A percentile compares a stretch with the other conserved stretches of the same genome.
Evolutionary conservation across 345 rosid species (phyloP).

Genomic region (Hibiscus tridactylites): DNA sequence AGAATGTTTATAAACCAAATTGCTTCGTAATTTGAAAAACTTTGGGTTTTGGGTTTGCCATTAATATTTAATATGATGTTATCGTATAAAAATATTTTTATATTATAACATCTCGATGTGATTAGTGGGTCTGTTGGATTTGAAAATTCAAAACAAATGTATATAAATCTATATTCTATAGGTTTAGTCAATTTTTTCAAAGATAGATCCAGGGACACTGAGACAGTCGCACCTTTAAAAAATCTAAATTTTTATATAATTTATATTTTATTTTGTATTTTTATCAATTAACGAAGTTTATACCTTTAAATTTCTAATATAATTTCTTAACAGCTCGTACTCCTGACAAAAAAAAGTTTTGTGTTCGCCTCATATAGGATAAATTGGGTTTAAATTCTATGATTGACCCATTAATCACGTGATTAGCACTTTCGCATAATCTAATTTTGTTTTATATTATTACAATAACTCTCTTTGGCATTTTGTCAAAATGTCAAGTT

Average conservation of each 20-base stretch:
- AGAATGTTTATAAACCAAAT: not conserved
- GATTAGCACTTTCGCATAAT: not conserved
- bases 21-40: slow-evolving; percentile 9
- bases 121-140: not conserved
- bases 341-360: too few relatives aligned
- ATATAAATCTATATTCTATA: too few relatives aligned
- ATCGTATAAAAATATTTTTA: not conserved
- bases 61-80: not conserved
- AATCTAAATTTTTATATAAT: too few relatives aligned
- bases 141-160: not conserved
- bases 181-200: not conserved
- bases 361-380: too few relatives aligned
- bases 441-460: not conserved
- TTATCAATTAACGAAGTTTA: too few relatives aligned
- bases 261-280: too few relatives aligned
- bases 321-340: too few relatives aligned
- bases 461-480: not conserved
- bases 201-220: too few relatives aligned
- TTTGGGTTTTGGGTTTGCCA: slow-evolving; percentile 13
- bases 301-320: too few relatives aligned
- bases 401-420: not conserved
- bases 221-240: too few relatives aligned
- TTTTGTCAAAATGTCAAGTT: too few relatives aligned
- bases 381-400: too few relatives aligned
- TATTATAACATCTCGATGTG: not conserved